Evolutionary conservation across 2,329 filamentous ascomycete species (phyloP).

Genomic region (Pseudohalonectria lignicola): DNA sequence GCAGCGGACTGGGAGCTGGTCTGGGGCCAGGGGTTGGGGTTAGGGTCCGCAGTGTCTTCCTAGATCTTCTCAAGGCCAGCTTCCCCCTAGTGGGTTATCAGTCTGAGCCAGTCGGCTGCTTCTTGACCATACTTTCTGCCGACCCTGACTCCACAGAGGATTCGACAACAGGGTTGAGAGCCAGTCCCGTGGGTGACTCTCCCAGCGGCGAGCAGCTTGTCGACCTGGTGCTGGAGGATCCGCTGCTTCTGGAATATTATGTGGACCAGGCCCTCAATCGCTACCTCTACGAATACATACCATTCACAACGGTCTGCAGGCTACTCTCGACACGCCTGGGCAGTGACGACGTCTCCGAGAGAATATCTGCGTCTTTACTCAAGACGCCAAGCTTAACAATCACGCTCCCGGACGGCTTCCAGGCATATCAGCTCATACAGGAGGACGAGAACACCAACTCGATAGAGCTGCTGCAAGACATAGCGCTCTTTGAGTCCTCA

Average conservation of each 20-base stretch:
- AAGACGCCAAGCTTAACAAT: slow-evolving; percentile 68
- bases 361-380: slow-evolving; percentile 54
- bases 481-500: slow-evolving; percentile 49
- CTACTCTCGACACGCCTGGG: slow-evolving; percentile 44
- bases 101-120: slow-evolving; percentile 55
- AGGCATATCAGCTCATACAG: slow-evolving; percentile 63
- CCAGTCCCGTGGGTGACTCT: background rate
- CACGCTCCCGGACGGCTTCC: slow-evolving; percentile 59
- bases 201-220: background rate
- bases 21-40: slow-evolving; percentile 47
- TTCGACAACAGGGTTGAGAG: too few relatives aligned
- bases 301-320: slow-evolving; percentile 64
- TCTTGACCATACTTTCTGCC: slow-evolving; percentile 52
- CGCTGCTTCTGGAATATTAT: slow-evolving; percentile 43
- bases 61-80: slow-evolving; percentile 61
- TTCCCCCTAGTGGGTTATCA: slow-evolving; percentile 61
- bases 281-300: slow-evolving; percentile 76
- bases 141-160: slow-evolving; percentile 24
- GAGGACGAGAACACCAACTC: slow-evolving; percentile 81
- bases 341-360: slow-evolving; percentile 22
- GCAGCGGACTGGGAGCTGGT: slow-evolving; percentile 30
- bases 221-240: slow-evolving; percentile 36
- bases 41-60: slow-evolving; percentile 50
- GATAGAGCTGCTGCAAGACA: slow-evolving; percentile 54
- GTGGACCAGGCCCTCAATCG: slow-evolving; percentile 62